phyloP scores from a whole-genome alignment of 768 basidiomycete species.

The Xerocomellus amylosporus region DNA sequence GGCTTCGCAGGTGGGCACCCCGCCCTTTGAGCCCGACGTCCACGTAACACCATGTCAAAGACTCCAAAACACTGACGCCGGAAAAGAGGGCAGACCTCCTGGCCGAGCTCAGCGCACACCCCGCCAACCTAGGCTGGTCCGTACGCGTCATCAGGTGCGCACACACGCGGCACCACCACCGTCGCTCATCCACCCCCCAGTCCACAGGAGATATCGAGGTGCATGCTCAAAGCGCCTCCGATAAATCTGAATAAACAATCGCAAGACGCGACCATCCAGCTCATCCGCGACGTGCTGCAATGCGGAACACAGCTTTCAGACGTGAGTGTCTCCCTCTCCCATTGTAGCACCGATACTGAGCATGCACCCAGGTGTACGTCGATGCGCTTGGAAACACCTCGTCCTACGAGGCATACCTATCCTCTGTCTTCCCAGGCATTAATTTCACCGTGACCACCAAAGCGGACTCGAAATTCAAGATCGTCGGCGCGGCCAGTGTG shows the following conservation, averaged over 20 bases:
- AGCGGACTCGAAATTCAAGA: constrained; percentile 94
- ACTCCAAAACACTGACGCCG: constrained; percentile 87
- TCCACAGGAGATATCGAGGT: constrained; percentile 86
- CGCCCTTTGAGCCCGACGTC: neutral
- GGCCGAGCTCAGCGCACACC: constrained; percentile 64
- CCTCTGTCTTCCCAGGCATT: constrained; percentile 77
- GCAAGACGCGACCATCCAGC: constrained; percentile 83
- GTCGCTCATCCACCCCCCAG: constrained; percentile 38
- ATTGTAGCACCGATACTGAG: neutral
- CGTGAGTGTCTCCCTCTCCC: constrained; percentile 37
- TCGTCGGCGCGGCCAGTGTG: constrained; percentile 96
- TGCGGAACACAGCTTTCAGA: constrained; percentile 78
- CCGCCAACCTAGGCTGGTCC: constrained; percentile 74
- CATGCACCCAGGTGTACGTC: constrained; percentile 70
- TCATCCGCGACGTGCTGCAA: constrained; percentile 84
- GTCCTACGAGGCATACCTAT: constrained; percentile 82
- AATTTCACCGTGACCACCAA: constrained; percentile 87
- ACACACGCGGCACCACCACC: neutral
- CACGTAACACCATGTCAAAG: constrained; percentile 39
- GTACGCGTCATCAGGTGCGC: constrained; percentile 69
- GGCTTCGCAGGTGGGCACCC: constrained; percentile 83
- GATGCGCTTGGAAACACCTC: constrained; percentile 90
- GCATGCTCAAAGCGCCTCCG: constrained; percentile 85
- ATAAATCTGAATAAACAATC: constrained; percentile 86
- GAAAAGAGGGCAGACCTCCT: constrained; percentile 66